Percentiles rank a stretch among this genome's conserved stretches.
Evolutionary conservation across 169 alveolate genomes (phyloP).

Genomic region (Ichthyophthirius multifiliis): DNA sequence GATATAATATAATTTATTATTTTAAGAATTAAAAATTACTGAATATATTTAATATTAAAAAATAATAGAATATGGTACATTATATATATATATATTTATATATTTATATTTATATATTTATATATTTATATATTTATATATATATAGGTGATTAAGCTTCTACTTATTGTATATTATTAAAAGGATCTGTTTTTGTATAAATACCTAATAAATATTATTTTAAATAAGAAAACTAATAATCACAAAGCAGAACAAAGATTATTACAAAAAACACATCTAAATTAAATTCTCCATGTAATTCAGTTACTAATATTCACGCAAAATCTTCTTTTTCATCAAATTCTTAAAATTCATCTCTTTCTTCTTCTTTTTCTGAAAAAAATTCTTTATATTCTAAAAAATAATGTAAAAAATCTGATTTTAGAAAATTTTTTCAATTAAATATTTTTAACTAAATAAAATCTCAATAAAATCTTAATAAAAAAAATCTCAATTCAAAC

Average conservation of each 20-base stretch:
- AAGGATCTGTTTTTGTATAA: not conserved
- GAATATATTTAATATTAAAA: not conserved
- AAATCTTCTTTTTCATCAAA: no score
- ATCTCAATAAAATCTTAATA: not conserved
- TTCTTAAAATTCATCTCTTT: not conserved
- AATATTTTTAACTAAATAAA: not conserved
- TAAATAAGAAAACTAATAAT: not conserved
- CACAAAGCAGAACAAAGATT: no score
- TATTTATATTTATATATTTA: not conserved
- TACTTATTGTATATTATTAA: not conserved
- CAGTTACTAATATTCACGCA: no score
- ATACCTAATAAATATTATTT: not conserved
- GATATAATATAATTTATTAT: not conserved
- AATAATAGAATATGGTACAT: slow-evolving; percentile 1
- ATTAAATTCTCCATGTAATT: no score
- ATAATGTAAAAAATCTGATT: no score
- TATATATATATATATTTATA: no score
- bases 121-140: not conserved
- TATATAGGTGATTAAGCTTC: not conserved
- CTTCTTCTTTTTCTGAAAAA: not conserved
- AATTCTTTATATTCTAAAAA: not conserved
- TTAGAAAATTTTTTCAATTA: not conserved
- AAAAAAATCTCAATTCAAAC: no score
- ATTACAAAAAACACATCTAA: not conserved
- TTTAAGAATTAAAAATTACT: not conserved